Base-by-base conservation (phyloP, 1,139 yeast species). In the Scheffersomyces titani region DNA sequence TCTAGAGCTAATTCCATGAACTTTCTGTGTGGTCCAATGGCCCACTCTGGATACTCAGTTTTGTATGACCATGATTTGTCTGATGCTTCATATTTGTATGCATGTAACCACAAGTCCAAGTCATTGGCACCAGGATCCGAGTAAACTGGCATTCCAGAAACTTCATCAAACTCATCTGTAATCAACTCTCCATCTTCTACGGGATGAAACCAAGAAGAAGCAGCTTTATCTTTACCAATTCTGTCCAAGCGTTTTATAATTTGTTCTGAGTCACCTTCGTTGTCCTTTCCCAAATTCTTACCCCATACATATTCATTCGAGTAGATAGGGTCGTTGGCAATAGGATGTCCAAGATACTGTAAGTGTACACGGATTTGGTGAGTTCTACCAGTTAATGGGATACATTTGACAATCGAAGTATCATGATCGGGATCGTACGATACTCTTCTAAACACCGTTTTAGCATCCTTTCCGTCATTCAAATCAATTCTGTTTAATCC, bases 361-460 rank as follows among this genome's bases (percentile, higher is more conserved):
- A 94, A 73, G 74, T 94, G 99, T 0, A 94, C 97, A 55, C 99
- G 76, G 53, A 94, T 92, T 69, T 94, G 99, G 70, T 94, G 99
- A 0, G 98, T 91, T 65, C 99, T 80, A 0, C 99, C 99, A 0
- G 99, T 93, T 19, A 83, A 73, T 0, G 99, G 99, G 59, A 77
- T 82, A 70, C 98, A 93, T 57, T 87, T 81, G 3, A 94, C 97
- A 46, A 94, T 79, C 57, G 97, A 85, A 1, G 84, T 80, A 56
- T 79, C 65, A 1, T 88, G 75, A 6, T 69, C 69, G 1, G 88
- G 85, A 65, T 89, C 91, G 65, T 81, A 88, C 1, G 87, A 80
- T 1, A 90, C 71, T 45, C 92, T 72, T 52, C 73, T 75, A 67
- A 88, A 89, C 16, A 73, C 70, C 0, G 86, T 80, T 57, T 72